Evolutionary conservation across 1,284 basidiomycete genomes (phyloP).

Genomic region (Ustilago tritici): DNA sequence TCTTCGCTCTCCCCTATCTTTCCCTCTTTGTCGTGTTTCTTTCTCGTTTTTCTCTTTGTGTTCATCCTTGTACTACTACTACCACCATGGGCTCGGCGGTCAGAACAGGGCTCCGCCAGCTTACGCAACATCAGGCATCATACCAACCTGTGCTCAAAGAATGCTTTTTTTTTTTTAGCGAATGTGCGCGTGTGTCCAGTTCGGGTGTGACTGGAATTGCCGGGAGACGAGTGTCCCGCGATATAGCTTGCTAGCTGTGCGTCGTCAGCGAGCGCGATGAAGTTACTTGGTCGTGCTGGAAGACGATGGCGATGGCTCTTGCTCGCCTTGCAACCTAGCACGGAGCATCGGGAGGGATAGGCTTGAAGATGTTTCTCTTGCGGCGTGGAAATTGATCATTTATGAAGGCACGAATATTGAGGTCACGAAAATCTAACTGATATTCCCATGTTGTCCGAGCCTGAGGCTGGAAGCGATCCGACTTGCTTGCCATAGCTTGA

Average conservation of each 20-base stretch:
- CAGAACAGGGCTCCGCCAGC: slow-evolving; percentile 56
- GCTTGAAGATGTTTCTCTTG: not conserved
- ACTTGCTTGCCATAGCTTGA: not conserved
- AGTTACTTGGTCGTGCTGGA: too few relatives aligned
- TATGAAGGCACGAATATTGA: slow-evolving; percentile 1
- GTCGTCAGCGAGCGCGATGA: too few relatives aligned
- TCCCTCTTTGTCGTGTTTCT: slow-evolving; percentile 13
- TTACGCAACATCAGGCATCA: slow-evolving; percentile 56
- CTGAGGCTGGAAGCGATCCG: not conserved
- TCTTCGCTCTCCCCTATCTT: slow-evolving; percentile 7
- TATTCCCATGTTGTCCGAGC: not conserved
- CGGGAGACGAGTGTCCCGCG: not conserved
- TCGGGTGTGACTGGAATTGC: not conserved
- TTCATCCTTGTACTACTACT: slow-evolving; percentile 61
- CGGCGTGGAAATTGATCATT: not conserved
- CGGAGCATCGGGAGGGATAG: not conserved
- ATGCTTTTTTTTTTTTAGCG: not conserved
- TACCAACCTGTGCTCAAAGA: slow-evolving; percentile 38
- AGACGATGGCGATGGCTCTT: too few relatives aligned
- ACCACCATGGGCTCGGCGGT: slow-evolving; percentile 59
- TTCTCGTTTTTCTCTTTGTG: slow-evolving; percentile 46
- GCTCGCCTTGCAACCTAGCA: not conserved
- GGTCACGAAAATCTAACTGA: slow-evolving; percentile 11
- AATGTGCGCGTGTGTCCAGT: slow-evolving; percentile 1
- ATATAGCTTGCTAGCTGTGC: too few relatives aligned